A percentile compares a stretch with the other conserved stretches of the same genome.
These are phyloP conservation scores for Pilaira anomala DNA, from an alignment of 192 early-diverging fungal species.

Conservation along the genomic window DNA sequence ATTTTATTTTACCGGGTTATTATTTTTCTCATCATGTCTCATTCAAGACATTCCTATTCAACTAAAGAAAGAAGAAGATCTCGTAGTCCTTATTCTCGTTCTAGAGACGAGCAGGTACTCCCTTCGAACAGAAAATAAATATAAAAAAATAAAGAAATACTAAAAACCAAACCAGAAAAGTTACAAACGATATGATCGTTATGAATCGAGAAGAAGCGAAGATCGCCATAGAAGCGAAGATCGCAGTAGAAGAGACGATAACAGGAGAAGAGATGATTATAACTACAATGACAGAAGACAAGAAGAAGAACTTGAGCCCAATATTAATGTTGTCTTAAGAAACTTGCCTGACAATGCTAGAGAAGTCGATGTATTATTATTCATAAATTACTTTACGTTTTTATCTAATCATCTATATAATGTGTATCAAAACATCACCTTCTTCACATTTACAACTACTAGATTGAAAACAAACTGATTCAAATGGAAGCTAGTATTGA, in stretches of 20 bases:
- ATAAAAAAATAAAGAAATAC: not conserved
- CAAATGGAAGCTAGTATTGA: conserved; percentile 40
- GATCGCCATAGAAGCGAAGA: conserved; percentile 2
- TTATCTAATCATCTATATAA: not conserved
- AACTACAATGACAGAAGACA: not conserved
- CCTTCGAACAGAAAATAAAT: not conserved
- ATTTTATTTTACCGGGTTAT: not conserved
- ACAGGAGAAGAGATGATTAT: not conserved
- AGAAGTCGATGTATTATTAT: conserved; percentile 34
- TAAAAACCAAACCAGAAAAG: not conserved
- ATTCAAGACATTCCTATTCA: not conserved
- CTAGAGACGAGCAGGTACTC: conserved; percentile 1
- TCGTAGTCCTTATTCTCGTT: conserved; percentile 1
- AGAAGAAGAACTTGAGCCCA: conserved; percentile 29
- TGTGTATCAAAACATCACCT: conserved; percentile 2
- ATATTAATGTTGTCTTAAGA: conserved; percentile 39
- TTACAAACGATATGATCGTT: not conserved
- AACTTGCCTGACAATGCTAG: conserved; percentile 25
- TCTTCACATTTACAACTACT: conserved; percentile 4
- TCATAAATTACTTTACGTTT: not conserved
- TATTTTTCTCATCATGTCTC: not conserved
- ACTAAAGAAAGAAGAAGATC: conserved; percentile 14
- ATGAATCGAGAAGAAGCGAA: not conserved
- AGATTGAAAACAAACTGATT: conserved; percentile 37
- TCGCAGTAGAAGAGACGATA: conserved; percentile 2